Percentiles rank a stretch among this genome's conserved stretches.
Evolutionary conservation across 2,329 filamentous ascomycete genomes (phyloP).

Genomic region (Botryosphaeria dothidea): DNA sequence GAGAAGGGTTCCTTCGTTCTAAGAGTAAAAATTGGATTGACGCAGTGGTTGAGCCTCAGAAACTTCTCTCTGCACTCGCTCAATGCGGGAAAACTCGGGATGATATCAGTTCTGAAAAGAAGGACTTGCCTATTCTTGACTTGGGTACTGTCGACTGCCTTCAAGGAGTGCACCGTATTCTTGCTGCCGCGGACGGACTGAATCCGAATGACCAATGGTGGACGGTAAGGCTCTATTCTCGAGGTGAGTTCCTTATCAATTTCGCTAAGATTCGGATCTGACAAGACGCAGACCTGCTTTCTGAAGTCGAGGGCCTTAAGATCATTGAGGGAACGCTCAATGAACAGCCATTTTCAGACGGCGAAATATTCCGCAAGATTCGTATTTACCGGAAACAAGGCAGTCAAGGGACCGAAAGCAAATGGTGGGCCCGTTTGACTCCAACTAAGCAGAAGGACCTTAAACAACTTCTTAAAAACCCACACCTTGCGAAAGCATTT

Average conservation of each 20-base stretch:
- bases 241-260: constrained; percentile 14
- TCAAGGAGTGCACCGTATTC: constrained; percentile 23
- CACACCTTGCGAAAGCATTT: constrained; percentile 22
- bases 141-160: constrained; percentile 22
- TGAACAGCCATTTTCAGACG: constrained; percentile 24
- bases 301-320: background rate
- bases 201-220: constrained; percentile 28
- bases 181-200: constrained; percentile 22
- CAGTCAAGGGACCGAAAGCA: constrained; percentile 20
- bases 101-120: background rate
- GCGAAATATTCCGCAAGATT: constrained; percentile 28
- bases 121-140: constrained; percentile 18
- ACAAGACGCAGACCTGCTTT: background rate
- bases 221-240: constrained; percentile 25
- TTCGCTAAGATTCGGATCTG: background rate
- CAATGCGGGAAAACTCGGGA: background rate
- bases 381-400: constrained; percentile 22
- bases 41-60: background rate
- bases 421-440: constrained; percentile 24
- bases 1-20: background rate
- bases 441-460: constrained; percentile 25
- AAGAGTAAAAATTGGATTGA: background rate
- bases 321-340: constrained; percentile 24
- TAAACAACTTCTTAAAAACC: constrained; percentile 23
- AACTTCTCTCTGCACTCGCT: background rate